Percentiles rank a stretch among this genome's conserved stretches.
Evolutionary conservation across 805 yeast genomes (phyloP).

Genomic region (Ogataea pignaliae): DNA sequence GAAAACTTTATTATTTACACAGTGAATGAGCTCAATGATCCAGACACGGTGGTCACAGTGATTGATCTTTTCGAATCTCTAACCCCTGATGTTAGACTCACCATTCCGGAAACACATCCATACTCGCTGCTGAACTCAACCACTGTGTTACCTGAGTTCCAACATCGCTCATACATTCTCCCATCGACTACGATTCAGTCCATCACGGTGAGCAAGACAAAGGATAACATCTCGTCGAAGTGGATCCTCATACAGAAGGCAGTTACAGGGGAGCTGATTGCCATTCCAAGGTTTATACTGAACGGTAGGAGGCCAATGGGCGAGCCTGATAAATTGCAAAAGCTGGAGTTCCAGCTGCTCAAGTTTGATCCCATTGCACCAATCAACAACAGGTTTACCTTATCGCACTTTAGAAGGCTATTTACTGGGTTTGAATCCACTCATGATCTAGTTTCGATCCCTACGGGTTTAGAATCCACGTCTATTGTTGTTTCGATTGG

Average conservation of each 20-base stretch:
- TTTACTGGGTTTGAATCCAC: slow-evolving; percentile 16
- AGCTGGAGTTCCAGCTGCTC: slow-evolving; percentile 50
- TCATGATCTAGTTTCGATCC: slow-evolving; percentile 37
- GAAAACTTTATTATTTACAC: slow-evolving; percentile 83
- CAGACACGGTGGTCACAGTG: slow-evolving; percentile 54
- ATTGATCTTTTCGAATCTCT: slow-evolving; percentile 76
- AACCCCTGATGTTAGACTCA: slow-evolving; percentile 42
- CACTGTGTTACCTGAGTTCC: slow-evolving; percentile 42
- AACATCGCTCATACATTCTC: slow-evolving; percentile 52
- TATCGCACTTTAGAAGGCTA: slow-evolving; percentile 50
- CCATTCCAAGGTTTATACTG: slow-evolving; percentile 65
- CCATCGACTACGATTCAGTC: slow-evolving; percentile 51
- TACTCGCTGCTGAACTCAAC: slow-evolving; percentile 13
- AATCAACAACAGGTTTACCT: slow-evolving; percentile 41
- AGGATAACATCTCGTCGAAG: slow-evolving; percentile 64
- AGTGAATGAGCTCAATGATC: slow-evolving; percentile 46
- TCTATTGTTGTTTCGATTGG: slow-evolving; percentile 63
- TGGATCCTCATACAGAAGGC: slow-evolving; percentile 55
- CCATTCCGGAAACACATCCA: not conserved
- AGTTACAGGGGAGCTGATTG: slow-evolving; percentile 53
- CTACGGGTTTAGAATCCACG: slow-evolving; percentile 81
- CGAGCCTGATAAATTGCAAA: slow-evolving; percentile 48
- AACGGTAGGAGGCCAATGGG: slow-evolving; percentile 65
- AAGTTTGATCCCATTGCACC: slow-evolving; percentile 65
- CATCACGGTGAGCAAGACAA: slow-evolving; percentile 53